phyloP scores from a whole-genome alignment of 305 asterid genomes.

The Solanum hybrid region DNA sequence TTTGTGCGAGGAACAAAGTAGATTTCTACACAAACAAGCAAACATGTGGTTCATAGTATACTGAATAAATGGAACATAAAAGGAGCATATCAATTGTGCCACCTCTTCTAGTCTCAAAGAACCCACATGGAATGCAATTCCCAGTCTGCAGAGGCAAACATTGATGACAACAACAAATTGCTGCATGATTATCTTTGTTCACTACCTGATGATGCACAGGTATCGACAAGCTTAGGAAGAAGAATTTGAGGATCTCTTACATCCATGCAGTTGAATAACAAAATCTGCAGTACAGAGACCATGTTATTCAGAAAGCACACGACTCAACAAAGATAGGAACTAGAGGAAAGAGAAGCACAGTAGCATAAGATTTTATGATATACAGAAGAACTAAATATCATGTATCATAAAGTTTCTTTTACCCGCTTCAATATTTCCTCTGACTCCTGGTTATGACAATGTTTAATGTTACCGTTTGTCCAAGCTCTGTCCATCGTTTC shows the following conservation, averaged over 20 bases:
- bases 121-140: neutral
- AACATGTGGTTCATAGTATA: neutral
- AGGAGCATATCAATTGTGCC: neutral
- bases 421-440: constrained; percentile 59
- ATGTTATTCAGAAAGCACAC: neutral
- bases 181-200: neutral
- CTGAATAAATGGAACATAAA: neutral
- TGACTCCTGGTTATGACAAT: constrained; percentile 9
- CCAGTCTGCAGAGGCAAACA: neutral
- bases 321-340: constrained; percentile 6
- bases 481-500: constrained; percentile 10
- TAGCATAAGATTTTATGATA: neutral
- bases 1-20: neutral
- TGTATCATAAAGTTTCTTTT: constrained; percentile 1
- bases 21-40: neutral
- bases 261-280: constrained; percentile 91
- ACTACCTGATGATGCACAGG: constrained; percentile 73
- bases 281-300: constrained; percentile 40
- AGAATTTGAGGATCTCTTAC: constrained; percentile 76
- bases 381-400: neutral
- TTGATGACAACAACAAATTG: neutral
- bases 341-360: neutral
- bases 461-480: constrained; percentile 27
- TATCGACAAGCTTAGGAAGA: constrained; percentile 59
- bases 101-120: neutral